Conservation (phyloP, 2,329 filamentous ascomycete species). For the Colletotrichum scovillei region DNA sequence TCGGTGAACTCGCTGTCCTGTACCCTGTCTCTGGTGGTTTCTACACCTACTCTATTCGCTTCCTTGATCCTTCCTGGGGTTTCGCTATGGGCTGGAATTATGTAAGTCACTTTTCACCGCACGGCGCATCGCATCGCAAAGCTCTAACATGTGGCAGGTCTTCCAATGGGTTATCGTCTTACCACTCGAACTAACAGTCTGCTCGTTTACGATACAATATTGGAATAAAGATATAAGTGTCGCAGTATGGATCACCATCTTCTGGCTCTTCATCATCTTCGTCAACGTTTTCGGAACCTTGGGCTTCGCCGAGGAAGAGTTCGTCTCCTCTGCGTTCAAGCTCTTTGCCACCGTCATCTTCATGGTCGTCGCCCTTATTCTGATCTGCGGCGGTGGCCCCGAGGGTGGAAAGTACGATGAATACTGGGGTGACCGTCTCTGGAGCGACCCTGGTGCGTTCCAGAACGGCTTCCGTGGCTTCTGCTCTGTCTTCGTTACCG, state of each 20-base stretch:
- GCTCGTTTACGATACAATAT: conserved; percentile 61
- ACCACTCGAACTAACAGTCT: conserved; percentile 63
- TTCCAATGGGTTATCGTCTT: conserved; percentile 63
- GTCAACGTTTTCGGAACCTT: conserved; percentile 68
- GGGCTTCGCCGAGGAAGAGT: conserved; percentile 67
- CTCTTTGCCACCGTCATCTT: conserved; percentile 68
- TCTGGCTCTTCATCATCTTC: conserved; percentile 59
- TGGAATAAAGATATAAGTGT: conserved; percentile 60
- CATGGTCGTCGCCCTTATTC: conserved; percentile 69
- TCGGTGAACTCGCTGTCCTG: conserved; percentile 71
- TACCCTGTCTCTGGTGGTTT: conserved; percentile 73
- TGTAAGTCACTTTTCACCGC: conserved; percentile 19
- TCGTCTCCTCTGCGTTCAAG: conserved; percentile 66
- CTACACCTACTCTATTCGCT: conserved; percentile 70
- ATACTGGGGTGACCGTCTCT: conserved; percentile 55
- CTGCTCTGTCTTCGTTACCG: conserved; percentile 76
- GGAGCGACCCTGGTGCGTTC: conserved; percentile 64
- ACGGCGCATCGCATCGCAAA: neutral
- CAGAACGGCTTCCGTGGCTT: conserved; percentile 78
- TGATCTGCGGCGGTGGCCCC: conserved; percentile 69
- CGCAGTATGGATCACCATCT: conserved; percentile 65
- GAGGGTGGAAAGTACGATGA: conserved; percentile 51
- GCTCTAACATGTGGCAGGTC: conserved; percentile 38
- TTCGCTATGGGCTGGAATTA: conserved; percentile 66
- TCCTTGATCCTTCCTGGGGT: conserved; percentile 71